phyloP scores from a whole-genome alignment of 2,329 filamentous ascomycete genomes.

The Aspergillus niger region DNA sequence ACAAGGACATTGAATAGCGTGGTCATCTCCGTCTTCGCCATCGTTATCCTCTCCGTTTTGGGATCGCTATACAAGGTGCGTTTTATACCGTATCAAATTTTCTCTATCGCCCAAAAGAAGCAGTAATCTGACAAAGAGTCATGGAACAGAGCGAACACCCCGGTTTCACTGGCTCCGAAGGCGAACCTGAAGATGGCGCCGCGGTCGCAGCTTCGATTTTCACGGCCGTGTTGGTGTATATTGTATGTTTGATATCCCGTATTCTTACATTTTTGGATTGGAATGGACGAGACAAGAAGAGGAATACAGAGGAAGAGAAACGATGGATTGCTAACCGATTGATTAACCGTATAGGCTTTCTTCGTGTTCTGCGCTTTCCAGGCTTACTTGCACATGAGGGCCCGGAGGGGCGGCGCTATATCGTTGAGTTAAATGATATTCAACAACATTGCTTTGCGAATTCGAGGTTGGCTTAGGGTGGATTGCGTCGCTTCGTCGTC shows the following conservation, averaged over 20 bases:
- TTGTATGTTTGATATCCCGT: constrained; percentile 59
- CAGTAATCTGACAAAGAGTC: neutral
- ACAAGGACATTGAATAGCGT: constrained; percentile 57
- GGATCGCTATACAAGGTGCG: constrained; percentile 72
- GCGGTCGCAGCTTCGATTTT: constrained; percentile 85
- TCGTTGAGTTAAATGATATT: constrained; percentile 58
- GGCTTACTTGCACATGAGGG: constrained; percentile 80
- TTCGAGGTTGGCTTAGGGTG: neutral
- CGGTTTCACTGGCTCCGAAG: constrained; percentile 74
- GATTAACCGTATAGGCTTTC: constrained; percentile 65
- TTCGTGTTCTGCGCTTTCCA: constrained; percentile 90
- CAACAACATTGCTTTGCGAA: neutral
- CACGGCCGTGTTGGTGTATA: constrained; percentile 83
- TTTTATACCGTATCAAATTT: constrained; percentile 17
- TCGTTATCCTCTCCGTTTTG: constrained; percentile 65
- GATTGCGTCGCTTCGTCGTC: neutral
- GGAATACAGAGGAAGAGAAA: neutral
- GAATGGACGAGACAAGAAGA: neutral
- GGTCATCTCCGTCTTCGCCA: constrained; percentile 65
- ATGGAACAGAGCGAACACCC: constrained; percentile 66
- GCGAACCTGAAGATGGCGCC: constrained; percentile 69
- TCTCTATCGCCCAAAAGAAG: neutral
- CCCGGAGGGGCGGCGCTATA: constrained; percentile 81
- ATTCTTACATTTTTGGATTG: neutral
- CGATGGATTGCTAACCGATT: neutral